phyloP scores from a whole-genome alignment of 192 early-diverging fungal species.

The Chytriomyces sp. region DNA sequence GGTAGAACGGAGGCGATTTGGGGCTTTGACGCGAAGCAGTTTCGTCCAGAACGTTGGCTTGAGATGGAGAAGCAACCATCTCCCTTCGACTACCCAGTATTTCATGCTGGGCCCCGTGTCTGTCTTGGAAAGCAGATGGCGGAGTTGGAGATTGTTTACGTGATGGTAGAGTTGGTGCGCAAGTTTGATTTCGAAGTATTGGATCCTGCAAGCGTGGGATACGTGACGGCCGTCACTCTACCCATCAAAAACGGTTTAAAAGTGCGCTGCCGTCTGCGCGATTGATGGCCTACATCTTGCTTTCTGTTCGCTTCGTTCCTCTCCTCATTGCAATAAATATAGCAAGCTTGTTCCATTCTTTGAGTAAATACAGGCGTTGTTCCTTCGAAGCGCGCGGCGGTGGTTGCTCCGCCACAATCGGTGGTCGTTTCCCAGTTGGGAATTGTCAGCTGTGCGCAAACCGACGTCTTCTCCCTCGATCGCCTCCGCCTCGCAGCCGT shows the following conservation, averaged over 20 bases:
- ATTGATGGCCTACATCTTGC: too few relatives aligned
- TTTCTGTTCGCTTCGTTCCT: too few relatives aligned
- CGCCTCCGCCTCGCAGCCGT: too few relatives aligned
- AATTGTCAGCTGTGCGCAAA: too few relatives aligned
- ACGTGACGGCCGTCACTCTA: slow-evolving; percentile 6
- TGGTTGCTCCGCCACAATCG: too few relatives aligned
- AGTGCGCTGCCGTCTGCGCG: not conserved
- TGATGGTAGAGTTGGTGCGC: slow-evolving; percentile 17
- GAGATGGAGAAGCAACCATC: slow-evolving; percentile 8
- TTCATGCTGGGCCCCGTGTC: slow-evolving; percentile 59
- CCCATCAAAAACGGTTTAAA: slow-evolving; percentile 17
- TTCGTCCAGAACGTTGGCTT: slow-evolving; percentile 25
- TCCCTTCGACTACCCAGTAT: too few relatives aligned
- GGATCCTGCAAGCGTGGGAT: slow-evolving; percentile 2
- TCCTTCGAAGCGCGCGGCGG: too few relatives aligned
- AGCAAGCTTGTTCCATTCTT: too few relatives aligned
- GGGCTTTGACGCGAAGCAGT: slow-evolving; percentile 22
- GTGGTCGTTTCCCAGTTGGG: too few relatives aligned
- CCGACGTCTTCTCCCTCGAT: too few relatives aligned
- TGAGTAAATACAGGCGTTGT: too few relatives aligned
- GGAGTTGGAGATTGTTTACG: slow-evolving; percentile 42
- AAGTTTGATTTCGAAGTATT: slow-evolving; percentile 28
- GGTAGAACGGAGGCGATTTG: slow-evolving; percentile 42
- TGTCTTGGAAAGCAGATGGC: slow-evolving; percentile 46
- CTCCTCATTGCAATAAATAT: too few relatives aligned